Evolutionary conservation across 108 stramenopile genomes (phyloP).

Genomic region (Bacterosira constricta): DNA sequence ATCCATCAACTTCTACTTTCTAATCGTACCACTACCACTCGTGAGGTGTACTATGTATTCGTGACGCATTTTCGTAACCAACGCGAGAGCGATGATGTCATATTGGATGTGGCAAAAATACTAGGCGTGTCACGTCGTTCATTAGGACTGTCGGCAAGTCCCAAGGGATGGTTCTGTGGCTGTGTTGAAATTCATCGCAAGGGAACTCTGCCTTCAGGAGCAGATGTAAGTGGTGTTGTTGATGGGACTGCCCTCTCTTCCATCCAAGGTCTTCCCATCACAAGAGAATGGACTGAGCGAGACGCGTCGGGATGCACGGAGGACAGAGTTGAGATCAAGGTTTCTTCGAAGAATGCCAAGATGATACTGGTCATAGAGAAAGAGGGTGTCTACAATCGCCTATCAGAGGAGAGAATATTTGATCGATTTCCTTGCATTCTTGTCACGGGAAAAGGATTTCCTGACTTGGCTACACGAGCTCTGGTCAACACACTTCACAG

Average conservation of each 20-base stretch:
- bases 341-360: conserved; percentile 51
- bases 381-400: conserved; percentile 95
- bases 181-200: conserved; percentile 52
- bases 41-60: conserved; percentile 87
- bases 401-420: conserved; percentile 93
- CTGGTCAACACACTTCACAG: conserved; percentile 67
- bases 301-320: conserved; percentile 25
- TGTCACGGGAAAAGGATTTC: conserved; percentile 96
- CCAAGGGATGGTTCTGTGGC: conserved; percentile 89
- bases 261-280: conserved; percentile 64
- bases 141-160: conserved; percentile 80
- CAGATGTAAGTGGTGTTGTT: conserved; percentile 36
- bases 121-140: conserved; percentile 62
- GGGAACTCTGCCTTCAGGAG: conserved; percentile 43
- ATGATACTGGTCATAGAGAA: conserved; percentile 96
- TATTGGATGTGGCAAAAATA: conserved; percentile 59
- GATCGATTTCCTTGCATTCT: conserved; percentile 90
- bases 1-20: conserved; percentile 63
- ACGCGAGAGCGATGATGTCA: conserved; percentile 68
- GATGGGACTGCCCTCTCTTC: conserved; percentile 57
- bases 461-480: conserved; percentile 88
- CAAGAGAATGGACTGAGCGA: conserved; percentile 58
- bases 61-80: conserved; percentile 86
- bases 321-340: conserved; percentile 28
- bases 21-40: conserved; percentile 72